phyloP scores from a whole-genome alignment of 169 alveolate species.

The Babesia caballi region DNA sequence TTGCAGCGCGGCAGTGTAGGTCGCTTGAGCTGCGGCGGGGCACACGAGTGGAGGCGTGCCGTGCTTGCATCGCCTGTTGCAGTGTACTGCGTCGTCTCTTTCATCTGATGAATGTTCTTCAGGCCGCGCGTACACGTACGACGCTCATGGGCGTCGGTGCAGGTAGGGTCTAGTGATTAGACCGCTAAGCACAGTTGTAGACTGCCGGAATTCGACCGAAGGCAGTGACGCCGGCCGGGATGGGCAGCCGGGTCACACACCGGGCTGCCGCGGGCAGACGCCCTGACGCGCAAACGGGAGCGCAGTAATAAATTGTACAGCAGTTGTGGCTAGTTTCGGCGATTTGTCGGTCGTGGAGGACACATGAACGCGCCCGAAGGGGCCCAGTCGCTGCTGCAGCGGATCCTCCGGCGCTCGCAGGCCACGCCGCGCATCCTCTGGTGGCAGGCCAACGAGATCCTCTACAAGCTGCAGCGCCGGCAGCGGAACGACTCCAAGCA shows the following conservation, averaged over 20 bases:
- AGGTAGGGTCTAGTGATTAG: constrained; percentile 7
- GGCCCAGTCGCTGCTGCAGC: constrained; percentile 26
- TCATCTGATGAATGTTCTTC: too few relatives aligned
- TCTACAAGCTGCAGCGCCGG: constrained; percentile 55
- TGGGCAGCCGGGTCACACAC: constrained; percentile 29
- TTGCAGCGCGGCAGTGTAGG: too few relatives aligned
- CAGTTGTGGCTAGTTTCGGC: background rate
- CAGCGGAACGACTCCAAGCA: constrained; percentile 31
- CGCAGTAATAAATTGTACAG: background rate
- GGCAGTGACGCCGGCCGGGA: constrained; percentile 21
- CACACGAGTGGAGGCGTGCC: too few relatives aligned
- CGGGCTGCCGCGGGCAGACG: background rate
- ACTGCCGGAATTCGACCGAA: constrained; percentile 56
- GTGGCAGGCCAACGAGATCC: constrained; percentile 67
- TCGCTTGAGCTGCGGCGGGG: too few relatives aligned
- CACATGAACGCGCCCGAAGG: constrained; percentile 50
- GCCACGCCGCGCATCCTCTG: constrained; percentile 55
- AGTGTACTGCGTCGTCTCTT: too few relatives aligned
- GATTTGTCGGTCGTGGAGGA: background rate
- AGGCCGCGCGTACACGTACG: constrained; percentile 65
- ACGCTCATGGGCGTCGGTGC: constrained; percentile 61
- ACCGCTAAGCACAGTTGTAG: background rate
- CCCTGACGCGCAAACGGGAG: background rate
- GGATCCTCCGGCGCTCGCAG: constrained; percentile 31
- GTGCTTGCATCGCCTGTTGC: background rate